Evolutionary conservation across 106 monocot species (phyloP).

Genomic region (Acorus gramineus): DNA sequence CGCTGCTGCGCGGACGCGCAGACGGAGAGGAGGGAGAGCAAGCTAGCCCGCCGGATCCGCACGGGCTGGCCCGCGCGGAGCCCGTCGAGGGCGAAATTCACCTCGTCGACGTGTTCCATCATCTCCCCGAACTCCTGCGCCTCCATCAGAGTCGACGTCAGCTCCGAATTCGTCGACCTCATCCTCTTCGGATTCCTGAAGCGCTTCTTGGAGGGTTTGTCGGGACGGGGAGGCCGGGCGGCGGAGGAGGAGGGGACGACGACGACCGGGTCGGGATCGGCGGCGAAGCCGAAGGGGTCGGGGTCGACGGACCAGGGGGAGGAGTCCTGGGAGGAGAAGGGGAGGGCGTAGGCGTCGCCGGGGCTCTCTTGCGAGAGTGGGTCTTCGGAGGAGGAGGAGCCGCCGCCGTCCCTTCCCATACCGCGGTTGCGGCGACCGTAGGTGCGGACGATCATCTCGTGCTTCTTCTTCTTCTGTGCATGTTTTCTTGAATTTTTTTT

Average conservation of each 20-base stretch:
- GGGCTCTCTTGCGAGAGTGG: slow-evolving; percentile 27
- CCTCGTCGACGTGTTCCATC: slow-evolving; percentile 98
- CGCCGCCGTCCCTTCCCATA: no score
- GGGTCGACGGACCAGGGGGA: slow-evolving; percentile 53
- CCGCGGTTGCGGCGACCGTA: no score
- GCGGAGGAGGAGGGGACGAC: slow-evolving; percentile 10
- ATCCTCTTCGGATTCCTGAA: slow-evolving; percentile 12
- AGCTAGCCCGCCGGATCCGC: slow-evolving; percentile 58
- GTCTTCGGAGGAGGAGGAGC: slow-evolving; percentile 4
- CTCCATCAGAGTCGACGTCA: slow-evolving; percentile 84
- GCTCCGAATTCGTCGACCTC: slow-evolving; percentile 1
- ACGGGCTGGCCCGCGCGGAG: slow-evolving; percentile 52
- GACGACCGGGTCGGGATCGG: slow-evolving; percentile 20
- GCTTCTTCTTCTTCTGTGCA: no score
- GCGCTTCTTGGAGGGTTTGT: neutral
- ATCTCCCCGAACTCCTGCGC: slow-evolving; percentile 97
- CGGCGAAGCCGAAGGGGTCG: slow-evolving; percentile 11
- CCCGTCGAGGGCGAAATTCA: slow-evolving; percentile 85
- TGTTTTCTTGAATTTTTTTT: no score
- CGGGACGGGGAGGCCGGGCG: slow-evolving; percentile 3
- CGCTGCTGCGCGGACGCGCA: slow-evolving; percentile 58
- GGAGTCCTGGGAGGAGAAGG: slow-evolving; percentile 67
- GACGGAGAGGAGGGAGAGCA: slow-evolving; percentile 53
- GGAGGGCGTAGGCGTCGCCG: slow-evolving; percentile 13
- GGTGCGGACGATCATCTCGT: no score